Evolutionary conservation across 164 flowering plant genomes (phyloP).

Genomic region (Macadamia tetraphylla): DNA sequence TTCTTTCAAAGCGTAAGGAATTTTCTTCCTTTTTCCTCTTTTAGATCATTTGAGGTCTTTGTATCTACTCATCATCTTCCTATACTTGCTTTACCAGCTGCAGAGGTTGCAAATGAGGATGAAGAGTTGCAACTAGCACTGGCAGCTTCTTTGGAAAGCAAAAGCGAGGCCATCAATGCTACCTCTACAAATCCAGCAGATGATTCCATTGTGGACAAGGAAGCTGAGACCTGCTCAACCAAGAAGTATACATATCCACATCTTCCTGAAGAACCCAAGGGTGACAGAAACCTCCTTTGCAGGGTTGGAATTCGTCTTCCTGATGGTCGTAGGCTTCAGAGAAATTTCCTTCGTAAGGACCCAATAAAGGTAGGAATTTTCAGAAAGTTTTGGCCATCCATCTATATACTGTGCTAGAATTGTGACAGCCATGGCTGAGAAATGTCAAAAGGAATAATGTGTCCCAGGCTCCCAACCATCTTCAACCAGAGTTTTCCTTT

Average conservation of each 20-base stretch:
- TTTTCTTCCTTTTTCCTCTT: too few species aligned
- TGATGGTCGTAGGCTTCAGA: constrained; percentile 83
- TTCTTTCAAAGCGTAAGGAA: too few species aligned
- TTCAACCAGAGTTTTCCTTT: too few species aligned
- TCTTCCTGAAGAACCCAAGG: constrained; percentile 89
- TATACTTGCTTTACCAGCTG: background rate
- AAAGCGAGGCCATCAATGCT: constrained; percentile 20
- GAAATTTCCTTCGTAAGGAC: constrained; percentile 74
- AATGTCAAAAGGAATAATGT: too few species aligned
- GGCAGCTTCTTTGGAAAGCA: constrained; percentile 52
- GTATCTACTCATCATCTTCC: too few species aligned
- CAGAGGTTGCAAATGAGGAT: constrained; percentile 38
- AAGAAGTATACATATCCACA: constrained; percentile 53
- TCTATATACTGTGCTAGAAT: too few species aligned
- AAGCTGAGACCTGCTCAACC: constrained; percentile 21
- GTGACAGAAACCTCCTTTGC: constrained; percentile 71
- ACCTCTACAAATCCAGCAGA: constrained; percentile 12
- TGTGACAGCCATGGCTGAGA: too few species aligned
- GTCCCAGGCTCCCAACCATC: too few species aligned
- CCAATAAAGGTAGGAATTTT: constrained; percentile 59
- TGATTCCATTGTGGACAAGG: constrained; percentile 16
- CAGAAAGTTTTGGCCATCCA: background rate
- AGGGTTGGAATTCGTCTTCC: constrained; percentile 92
- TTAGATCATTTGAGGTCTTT: too few species aligned
- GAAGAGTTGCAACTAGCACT: constrained; percentile 46